Conservation (phyloP, 192 early-diverging fungal species). For the Martensiomyces pterosporus region DNA sequence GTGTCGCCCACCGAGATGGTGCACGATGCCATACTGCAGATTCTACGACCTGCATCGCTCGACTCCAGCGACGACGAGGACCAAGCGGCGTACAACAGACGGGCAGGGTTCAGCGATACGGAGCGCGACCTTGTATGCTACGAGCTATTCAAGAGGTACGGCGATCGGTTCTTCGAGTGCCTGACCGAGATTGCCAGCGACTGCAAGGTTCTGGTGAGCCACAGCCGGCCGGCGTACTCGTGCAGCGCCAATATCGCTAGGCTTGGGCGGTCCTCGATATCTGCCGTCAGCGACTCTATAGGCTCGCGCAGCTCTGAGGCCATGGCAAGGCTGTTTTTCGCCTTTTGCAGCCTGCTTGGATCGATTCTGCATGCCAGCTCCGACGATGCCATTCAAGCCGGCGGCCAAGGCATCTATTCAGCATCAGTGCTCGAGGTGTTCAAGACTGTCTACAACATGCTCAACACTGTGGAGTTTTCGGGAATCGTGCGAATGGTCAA, state of each 20-base stretch:
- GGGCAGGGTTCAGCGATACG: conserved; percentile 8
- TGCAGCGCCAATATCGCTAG: conserved; percentile 27
- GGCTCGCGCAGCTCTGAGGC: conserved; percentile 14
- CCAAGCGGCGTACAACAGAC: background rate
- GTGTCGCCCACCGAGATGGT: conserved; percentile 23
- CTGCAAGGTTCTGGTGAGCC: conserved; percentile 36
- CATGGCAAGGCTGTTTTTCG: conserved; percentile 38
- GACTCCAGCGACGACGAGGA: conserved; percentile 12
- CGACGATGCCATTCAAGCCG: conserved; percentile 1
- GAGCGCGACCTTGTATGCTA: conserved; percentile 37
- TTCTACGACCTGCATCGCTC: conserved; percentile 13
- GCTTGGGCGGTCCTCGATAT: conserved; percentile 21
- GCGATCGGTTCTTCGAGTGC: conserved; percentile 14
- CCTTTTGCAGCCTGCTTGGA: conserved; percentile 34
- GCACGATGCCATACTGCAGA: conserved; percentile 13
- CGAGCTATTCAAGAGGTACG: conserved; percentile 30
- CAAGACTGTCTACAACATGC: conserved; percentile 38
- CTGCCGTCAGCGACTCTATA: conserved; percentile 13
- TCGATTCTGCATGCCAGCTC: conserved; percentile 34
- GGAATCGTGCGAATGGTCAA: conserved; percentile 33
- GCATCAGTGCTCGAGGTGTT: conserved; percentile 23
- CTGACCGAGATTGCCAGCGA: conserved; percentile 24
- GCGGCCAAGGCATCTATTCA: conserved; percentile 18
- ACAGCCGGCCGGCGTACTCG: conserved; percentile 32
- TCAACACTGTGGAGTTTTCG: conserved; percentile 37